A percentile compares a stretch with the other conserved stretches of the same genome.
These are phyloP conservation scores for Epicoccum nigrum DNA, from an alignment of 2,329 filamentous ascomycete species.

Conservation along the genomic window DNA sequence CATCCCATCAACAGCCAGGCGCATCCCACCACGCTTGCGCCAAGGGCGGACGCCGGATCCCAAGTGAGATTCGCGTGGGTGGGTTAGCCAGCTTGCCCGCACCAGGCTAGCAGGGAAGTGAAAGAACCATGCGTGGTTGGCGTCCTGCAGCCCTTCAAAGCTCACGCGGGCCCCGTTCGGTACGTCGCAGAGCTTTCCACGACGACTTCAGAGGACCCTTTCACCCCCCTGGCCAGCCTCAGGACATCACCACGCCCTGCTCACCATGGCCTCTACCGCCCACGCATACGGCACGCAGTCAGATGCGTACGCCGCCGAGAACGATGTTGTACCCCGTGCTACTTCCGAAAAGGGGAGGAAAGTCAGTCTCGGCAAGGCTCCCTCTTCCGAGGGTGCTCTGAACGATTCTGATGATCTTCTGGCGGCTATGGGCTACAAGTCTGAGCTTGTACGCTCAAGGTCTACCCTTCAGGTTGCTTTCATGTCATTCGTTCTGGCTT, in stretches of 20 bases:
- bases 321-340: constrained; percentile 30
- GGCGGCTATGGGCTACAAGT: constrained; percentile 69
- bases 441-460: constrained; percentile 68
- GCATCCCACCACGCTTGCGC: constrained; percentile 16
- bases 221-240: constrained; percentile 15
- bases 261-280: constrained; percentile 32
- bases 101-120: constrained; percentile 30
- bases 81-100: constrained; percentile 21
- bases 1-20: constrained; percentile 19
- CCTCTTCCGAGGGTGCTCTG: constrained; percentile 32
- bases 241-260: constrained; percentile 17
- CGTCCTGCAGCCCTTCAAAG: constrained; percentile 39
- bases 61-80: constrained; percentile 30
- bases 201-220: constrained; percentile 22
- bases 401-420: constrained; percentile 66
- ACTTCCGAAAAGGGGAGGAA: constrained; percentile 36
- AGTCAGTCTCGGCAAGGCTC: constrained; percentile 29
- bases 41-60: constrained; percentile 26
- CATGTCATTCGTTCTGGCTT: constrained; percentile 78
- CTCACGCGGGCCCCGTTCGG: constrained; percentile 26
- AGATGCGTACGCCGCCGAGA: constrained; percentile 43
- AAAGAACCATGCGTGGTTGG: constrained; percentile 33
- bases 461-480: constrained; percentile 74
- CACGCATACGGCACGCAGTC: constrained; percentile 39
- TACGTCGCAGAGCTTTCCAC: constrained; percentile 25